Evolutionary conservation across 257 asterid genomes (phyloP).

Genomic region (Gardenia jasminoides): DNA sequence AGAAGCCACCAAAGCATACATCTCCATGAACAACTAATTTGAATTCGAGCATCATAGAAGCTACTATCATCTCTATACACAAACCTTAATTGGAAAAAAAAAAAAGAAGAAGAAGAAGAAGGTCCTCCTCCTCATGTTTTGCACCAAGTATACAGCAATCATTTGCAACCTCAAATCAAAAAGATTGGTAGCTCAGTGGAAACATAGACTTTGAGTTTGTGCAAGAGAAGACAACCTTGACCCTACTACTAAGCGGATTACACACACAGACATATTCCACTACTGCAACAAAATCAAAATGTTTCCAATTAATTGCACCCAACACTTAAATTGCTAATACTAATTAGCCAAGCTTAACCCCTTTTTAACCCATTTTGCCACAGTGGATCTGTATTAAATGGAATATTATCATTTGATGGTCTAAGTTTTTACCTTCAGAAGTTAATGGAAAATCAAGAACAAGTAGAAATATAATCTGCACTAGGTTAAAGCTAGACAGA

Average conservation of each 20-base stretch:
- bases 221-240: not conserved
- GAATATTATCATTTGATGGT: no score
- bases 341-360: not conserved
- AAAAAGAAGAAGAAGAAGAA: no score
- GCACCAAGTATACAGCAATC: not conserved
- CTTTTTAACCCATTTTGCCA: not conserved
- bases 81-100: not conserved
- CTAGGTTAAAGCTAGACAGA: not conserved
- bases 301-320: not conserved
- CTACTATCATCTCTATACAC: not conserved
- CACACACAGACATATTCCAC: not conserved
- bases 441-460: not conserved
- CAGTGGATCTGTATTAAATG: not conserved
- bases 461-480: not conserved
- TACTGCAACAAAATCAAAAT: no score
- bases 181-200: not conserved
- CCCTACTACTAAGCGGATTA: not conserved
- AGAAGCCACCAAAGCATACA: not conserved
- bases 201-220: not conserved
- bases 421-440: not conserved
- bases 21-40: not conserved
- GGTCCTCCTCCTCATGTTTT: not conserved
- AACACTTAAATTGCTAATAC: not conserved
- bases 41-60: not conserved
- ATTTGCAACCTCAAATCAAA: not conserved